Conservation (phyloP, 192 early-diverging fungal genomes). For the Oehlia diaphana region DNA sequence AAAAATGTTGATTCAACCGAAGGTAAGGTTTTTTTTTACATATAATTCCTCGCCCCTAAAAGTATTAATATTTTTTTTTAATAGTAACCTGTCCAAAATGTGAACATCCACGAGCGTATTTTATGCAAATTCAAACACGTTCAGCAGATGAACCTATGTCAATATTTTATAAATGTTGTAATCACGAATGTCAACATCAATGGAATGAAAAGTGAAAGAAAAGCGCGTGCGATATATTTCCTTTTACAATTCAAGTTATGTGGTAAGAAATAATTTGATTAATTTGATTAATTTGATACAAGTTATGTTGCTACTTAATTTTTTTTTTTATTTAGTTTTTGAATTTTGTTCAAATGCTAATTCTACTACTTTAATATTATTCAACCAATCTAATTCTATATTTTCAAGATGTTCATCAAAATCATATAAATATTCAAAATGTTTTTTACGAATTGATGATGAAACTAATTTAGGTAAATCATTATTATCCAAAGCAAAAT, state of each 20-base stretch:
- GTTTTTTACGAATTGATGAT: slow-evolving; percentile 41
- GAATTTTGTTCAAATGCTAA: background rate
- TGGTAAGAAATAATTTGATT: too few species aligned
- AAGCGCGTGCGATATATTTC: too few species aligned
- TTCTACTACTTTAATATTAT: slow-evolving; percentile 34
- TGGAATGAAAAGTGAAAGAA: slow-evolving; percentile 66
- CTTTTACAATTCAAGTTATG: too few species aligned
- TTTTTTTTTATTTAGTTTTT: background rate
- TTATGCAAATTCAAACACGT: slow-evolving; percentile 89
- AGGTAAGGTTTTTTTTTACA: slow-evolving; percentile 37
- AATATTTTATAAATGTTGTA: slow-evolving; percentile 86
- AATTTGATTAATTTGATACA: too few species aligned
- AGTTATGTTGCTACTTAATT: background rate
- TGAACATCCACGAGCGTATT: slow-evolving; percentile 72
- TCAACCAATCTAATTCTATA: slow-evolving; percentile 62
- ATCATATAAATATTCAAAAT: slow-evolving; percentile 55
- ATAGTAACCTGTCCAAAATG: slow-evolving; percentile 65
- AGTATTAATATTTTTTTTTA: background rate
- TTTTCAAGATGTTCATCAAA: slow-evolving; percentile 75
- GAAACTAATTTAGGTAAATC: slow-evolving; percentile 31
- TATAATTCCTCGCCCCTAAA: background rate
- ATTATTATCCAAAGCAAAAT: slow-evolving; percentile 38
- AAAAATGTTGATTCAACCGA: slow-evolving; percentile 77
- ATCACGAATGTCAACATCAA: slow-evolving; percentile 61
- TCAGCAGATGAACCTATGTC: slow-evolving; percentile 96